Evolutionary conservation across 768 basidiomycete species (phyloP).

Genomic region (Xerocomellus amylosporus): DNA sequence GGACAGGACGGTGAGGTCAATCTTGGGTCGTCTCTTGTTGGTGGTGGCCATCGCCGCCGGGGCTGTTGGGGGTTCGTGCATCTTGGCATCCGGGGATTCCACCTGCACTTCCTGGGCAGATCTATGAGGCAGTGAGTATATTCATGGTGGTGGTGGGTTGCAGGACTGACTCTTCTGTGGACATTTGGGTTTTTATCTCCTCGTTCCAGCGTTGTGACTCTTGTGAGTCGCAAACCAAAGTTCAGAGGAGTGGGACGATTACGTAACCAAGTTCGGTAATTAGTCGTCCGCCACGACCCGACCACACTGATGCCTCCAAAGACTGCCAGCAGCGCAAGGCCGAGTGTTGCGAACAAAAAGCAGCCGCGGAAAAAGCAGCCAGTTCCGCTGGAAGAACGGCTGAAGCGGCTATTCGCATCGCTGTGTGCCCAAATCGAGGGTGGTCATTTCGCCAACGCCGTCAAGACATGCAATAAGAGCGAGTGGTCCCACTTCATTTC

Average conservation of each 20-base stretch:
- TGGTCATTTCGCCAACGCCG: conserved; percentile 80
- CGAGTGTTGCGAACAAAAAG: background rate
- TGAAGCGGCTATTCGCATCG: conserved; percentile 69
- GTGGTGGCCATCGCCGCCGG: conserved; percentile 42
- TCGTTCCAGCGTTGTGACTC: background rate
- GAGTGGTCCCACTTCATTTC: conserved; percentile 31
- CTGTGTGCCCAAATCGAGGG: conserved; percentile 87
- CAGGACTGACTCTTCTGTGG: conserved; percentile 48
- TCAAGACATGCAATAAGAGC: conserved; percentile 94
- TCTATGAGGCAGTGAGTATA: conserved; percentile 17
- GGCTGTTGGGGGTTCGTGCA: conserved; percentile 43
- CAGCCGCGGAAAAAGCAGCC: conserved; percentile 23
- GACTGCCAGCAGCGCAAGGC: conserved; percentile 6
- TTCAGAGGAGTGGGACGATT: conserved; percentile 5
- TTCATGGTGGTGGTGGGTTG: conserved; percentile 4
- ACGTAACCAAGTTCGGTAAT: conserved; percentile 26
- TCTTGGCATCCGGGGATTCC: conserved; percentile 34
- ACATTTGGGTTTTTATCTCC: conserved; percentile 40
- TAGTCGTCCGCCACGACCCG: conserved; percentile 7
- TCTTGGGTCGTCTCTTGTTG: conserved; percentile 67
- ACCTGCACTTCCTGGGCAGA: conserved; percentile 30
- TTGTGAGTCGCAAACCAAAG: background rate
- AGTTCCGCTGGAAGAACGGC: conserved; percentile 22
- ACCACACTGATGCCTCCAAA: conserved; percentile 22
- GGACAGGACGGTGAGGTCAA: conserved; percentile 55